phyloP scores from a whole-genome alignment of 768 basidiomycete species.

The Dacryopinax primogenitus region DNA sequence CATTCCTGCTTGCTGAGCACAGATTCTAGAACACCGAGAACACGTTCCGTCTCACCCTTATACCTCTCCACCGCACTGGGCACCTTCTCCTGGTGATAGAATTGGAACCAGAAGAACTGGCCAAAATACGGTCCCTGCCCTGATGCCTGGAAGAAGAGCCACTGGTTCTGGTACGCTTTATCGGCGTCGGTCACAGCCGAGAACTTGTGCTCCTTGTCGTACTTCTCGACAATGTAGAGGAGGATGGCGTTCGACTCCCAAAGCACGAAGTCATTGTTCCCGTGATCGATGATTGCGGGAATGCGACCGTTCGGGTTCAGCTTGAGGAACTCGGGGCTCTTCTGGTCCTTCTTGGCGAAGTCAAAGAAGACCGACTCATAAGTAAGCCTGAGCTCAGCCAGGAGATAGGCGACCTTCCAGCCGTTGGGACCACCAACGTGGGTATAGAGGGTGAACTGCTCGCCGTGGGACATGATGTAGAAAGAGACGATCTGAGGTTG shows the following conservation, averaged over 20 bases:
- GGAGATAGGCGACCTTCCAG: conserved; percentile 16
- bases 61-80: conserved; percentile 25
- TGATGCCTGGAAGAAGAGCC: conserved; percentile 16
- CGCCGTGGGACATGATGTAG: background rate
- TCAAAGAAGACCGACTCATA: conserved; percentile 18
- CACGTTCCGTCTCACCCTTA: conserved; percentile 23
- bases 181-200: background rate
- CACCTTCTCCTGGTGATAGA: conserved; percentile 23
- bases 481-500: no score
- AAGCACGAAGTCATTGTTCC: background rate
- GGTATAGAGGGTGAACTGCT: background rate
- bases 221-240: conserved; percentile 13
- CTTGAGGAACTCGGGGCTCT: conserved; percentile 3
- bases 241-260: conserved; percentile 5
- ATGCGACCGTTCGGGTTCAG: conserved; percentile 10
- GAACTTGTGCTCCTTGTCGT: conserved; percentile 16
- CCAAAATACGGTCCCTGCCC: conserved; percentile 13
- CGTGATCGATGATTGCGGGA: background rate
- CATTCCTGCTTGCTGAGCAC: conserved; percentile 25
- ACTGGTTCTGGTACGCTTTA: background rate
- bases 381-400: conserved; percentile 16
- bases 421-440: conserved; percentile 6
- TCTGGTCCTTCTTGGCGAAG: conserved; percentile 15
- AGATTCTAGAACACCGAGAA: conserved; percentile 23
- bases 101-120: conserved; percentile 20